Conservation (phyloP, 495 filamentous ascomycete genomes). For the Podospora tetraspora region DNA sequence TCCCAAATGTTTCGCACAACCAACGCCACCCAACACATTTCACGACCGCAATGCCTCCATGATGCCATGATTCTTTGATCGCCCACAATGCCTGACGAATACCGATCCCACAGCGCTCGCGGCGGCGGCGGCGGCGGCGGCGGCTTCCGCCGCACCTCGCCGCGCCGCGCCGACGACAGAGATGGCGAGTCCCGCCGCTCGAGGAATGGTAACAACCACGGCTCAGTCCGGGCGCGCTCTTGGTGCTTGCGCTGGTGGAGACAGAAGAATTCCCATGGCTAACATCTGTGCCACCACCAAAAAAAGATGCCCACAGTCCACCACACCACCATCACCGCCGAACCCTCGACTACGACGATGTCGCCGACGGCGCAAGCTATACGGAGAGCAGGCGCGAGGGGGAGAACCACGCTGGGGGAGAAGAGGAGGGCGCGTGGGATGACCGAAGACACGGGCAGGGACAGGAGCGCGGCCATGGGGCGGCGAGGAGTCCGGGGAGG, state of each 20-base stretch:
- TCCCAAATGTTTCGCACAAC: not conserved
- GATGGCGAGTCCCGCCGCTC: conserved; percentile 34
- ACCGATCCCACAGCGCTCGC: conserved; percentile 17
- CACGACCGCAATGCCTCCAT: not conserved
- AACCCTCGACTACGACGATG: conserved; percentile 31
- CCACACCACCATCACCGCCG: conserved; percentile 9
- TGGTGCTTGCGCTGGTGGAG: not conserved
- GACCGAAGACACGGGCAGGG: not conserved
- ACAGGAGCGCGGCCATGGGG: not conserved
- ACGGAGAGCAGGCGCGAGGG: not conserved
- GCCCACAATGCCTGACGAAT: conserved; percentile 24
- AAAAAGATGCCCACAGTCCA: conserved; percentile 22
- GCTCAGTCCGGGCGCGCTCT: conserved; percentile 14
- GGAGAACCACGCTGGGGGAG: conserved; percentile 1
- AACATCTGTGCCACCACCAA: conserved; percentile 20
- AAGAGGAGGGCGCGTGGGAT: not conserved
- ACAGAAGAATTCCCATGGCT: conserved; percentile 22
- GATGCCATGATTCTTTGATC: not conserved
- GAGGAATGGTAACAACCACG: conserved; percentile 42
- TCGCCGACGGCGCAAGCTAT: conserved; percentile 8
- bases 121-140: conserved; percentile 9
- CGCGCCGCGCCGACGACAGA: conserved; percentile 24
- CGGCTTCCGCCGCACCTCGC: conserved; percentile 20
- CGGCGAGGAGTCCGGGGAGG: not conserved
- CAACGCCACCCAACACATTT: not conserved